These are phyloP conservation scores for Oenanthe javanica DNA, from an alignment of 140 eudicot genomes.

Conservation along the genomic window DNA sequence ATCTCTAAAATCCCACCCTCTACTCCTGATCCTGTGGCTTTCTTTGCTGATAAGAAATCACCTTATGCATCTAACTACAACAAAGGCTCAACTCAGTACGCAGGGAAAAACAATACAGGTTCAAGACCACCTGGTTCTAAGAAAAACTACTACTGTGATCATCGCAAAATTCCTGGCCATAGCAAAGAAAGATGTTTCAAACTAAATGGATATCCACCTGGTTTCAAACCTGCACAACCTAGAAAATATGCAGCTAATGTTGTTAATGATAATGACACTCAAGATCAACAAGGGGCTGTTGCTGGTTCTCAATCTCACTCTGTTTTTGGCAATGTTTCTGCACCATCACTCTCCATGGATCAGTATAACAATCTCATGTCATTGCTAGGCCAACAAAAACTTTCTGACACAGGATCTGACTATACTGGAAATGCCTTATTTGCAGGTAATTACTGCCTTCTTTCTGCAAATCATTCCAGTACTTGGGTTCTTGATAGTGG, in stretches of 20 bases:
- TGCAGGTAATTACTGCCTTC: not conserved
- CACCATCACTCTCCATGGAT: no score
- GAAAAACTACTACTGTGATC: not conserved
- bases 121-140: fast-evolving
- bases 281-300: no score
- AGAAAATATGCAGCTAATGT: not conserved
- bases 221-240: not conserved
- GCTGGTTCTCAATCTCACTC: no score
- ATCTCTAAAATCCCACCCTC: not conserved
- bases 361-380: not conserved
- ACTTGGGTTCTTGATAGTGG: no score
- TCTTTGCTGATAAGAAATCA: not conserved
- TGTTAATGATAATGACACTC: no score
- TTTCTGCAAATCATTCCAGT: no score
- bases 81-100: no score
- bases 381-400: not conserved
- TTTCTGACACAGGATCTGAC: not conserved
- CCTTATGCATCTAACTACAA: no score
- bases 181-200: not conserved
- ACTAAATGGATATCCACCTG: not conserved
- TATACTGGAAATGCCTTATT: not conserved
- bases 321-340: no score
- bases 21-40: not conserved
- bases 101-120: no score
- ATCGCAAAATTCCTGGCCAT: not conserved